Evolutionary conservation across 2,329 filamentous ascomycete species (phyloP), one percentile per base, ranked within the genome.

Genomic region (Emydomyces testavorans): DNA sequence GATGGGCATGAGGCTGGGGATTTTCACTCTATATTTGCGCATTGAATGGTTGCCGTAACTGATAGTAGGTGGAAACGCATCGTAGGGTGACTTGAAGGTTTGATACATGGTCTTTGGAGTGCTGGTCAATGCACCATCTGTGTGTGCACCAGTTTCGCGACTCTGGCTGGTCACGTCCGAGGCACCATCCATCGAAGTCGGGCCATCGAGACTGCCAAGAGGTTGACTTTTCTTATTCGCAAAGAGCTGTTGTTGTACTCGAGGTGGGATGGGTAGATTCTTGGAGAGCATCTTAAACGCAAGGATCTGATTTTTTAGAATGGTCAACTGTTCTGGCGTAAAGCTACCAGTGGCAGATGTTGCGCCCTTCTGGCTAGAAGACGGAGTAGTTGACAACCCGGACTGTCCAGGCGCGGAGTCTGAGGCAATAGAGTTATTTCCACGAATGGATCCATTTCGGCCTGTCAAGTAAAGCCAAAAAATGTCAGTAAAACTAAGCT

Each of bases 241-340:
- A 62, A 89, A 94, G 31, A 96, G 80, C 41, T 84, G 79, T 60
- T 90, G 84, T 62, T 94, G 87, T 54, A 94, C 77, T 53, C 79
- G 76, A 24, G 77, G 67, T 1, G 90, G 87, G 2, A 96, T 79
- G 0, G 88, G 83, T 11, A 83, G 74, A 56, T 94, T 94, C 65
- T 92, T 93, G 4, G 85, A 83, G 3, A 98, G 73, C 55, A 88
- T 76, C 66, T 93, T 93, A 68, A 95, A 96, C 0, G 90, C 89
- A 57, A 83, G 76, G 43, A 96, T 94, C 63, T 98, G 92, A 55
- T 85, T 82, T 51, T 86, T 77, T 7, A 98, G 71, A 36, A 85
- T 78, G 20, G 76, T 74, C 38, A 94, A 71, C 63, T 98, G 92
- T 49, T 92, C 84, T 20, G 77, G 76, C 10, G 80, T 82, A 62